Conservation (phyloP, 192 early-diverging fungal genomes). For the Coemansia sp. region DNA sequence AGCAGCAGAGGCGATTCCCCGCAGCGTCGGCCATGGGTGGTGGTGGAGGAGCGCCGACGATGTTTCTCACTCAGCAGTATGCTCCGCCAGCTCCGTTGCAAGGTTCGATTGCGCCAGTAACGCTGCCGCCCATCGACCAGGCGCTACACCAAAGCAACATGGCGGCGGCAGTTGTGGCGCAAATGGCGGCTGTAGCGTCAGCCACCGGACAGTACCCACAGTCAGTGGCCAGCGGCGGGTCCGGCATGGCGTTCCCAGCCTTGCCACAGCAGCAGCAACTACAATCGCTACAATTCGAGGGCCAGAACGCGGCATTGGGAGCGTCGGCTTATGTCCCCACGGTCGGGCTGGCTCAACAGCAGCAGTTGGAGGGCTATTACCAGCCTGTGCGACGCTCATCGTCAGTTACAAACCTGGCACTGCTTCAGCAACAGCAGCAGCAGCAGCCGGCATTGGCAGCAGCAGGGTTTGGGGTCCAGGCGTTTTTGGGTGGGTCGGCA, state of each 20-base stretch:
- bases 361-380: constrained; percentile 8
- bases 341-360: constrained; percentile 16
- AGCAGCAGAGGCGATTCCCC: constrained; percentile 17
- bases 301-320: background rate
- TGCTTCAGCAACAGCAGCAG: constrained; percentile 26
- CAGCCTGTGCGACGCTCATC: constrained; percentile 29
- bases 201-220: constrained; percentile 31
- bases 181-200: constrained; percentile 25
- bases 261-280: constrained; percentile 26
- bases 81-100: constrained; percentile 21
- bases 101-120: constrained; percentile 3
- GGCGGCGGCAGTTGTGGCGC: constrained; percentile 26
- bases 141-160: constrained; percentile 42
- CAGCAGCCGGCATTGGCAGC: background rate
- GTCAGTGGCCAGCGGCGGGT: constrained; percentile 5
- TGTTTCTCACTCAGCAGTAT: constrained; percentile 47
- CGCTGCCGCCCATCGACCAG: constrained; percentile 36
- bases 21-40: constrained; percentile 20
- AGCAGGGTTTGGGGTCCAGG: background rate
- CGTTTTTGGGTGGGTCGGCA: background rate
- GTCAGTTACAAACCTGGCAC: constrained; percentile 32
- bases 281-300: constrained; percentile 19
- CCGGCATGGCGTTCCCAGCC: constrained; percentile 9
- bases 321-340: background rate
- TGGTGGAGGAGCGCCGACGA: constrained; percentile 16